Evolutionary conservation across 164 flowering plant genomes (phyloP), one percentile per base, ranked within the genome.

Genomic region (Tetrastigma voinierianum): DNA sequence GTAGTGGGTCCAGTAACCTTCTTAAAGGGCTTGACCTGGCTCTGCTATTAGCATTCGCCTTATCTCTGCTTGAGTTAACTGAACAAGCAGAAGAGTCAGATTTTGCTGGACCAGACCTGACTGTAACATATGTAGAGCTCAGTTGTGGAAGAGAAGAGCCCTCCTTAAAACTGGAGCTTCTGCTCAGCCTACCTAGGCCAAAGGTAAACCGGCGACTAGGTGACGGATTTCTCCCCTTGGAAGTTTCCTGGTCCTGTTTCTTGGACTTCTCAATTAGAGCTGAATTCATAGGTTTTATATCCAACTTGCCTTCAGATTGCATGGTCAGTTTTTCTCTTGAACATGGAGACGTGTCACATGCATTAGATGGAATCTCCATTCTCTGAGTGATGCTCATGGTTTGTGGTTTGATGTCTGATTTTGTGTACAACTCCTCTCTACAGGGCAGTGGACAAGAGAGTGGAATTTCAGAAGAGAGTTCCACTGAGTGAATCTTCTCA

Each of bases 121-220:
- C 72, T 25, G 76, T 46, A 10, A 72, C 67, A 77, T 80, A 70
- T 46, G 81, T 46, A 23, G 87, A 75, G 60, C 75, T 84, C 71
- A 81, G 74, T 11, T 72, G 84, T 55, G 85, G 86, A 40, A 77
- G 68, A 52, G 65, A 49, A 5, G 82, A 75, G 57, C 75, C 72
- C 67, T 89, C 97, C 76, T 78, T 89, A 57, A 81, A 83, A 74
- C 97, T 91, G 68, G 82, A 74, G 78, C 96, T 89, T 78, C 83
- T 84, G 47, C 79, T 74, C 75, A 84, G 65, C 73, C 78, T 73
- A 65, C 84, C 75, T 46, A 83, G 53, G 68, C 83, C 76, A 69
- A 78, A 66, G 70, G 81, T 82, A 46, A 84, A 72, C 18, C 76
- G 80, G 47, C 76, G 81, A 61, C 53, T 62, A 16, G 88, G 89